These are phyloP conservation scores for Apostasia shenzhenica DNA, from an alignment of 106 monocot genomes.

Conservation along the genomic window DNA sequence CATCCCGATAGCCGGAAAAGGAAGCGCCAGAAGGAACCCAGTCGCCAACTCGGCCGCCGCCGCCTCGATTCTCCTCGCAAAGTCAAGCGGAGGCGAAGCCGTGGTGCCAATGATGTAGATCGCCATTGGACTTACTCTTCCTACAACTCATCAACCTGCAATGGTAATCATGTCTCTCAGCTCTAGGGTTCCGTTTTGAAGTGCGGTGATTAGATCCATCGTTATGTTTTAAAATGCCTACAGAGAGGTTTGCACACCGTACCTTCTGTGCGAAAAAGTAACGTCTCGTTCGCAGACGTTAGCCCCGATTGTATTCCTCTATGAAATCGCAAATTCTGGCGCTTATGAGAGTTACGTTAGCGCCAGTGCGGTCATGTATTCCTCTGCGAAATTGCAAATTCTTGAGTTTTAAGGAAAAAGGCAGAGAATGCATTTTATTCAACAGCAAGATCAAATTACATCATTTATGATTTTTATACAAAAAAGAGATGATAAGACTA, in stretches of 20 bases:
- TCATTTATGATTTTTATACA: not conserved
- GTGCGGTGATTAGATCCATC: not conserved
- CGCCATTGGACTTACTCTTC: constrained; percentile 28
- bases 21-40: not conserved
- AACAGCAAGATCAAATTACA: too few species aligned
- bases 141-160: constrained; percentile 21
- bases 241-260: too few species aligned
- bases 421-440: not conserved
- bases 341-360: too few species aligned
- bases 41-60: too few species aligned
- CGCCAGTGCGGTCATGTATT: too few species aligned
- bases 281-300: too few species aligned
- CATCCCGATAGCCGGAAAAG: constrained; percentile 1
- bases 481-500: not conserved
- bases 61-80: not conserved
- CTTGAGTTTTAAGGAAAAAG: too few species aligned
- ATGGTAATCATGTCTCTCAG: constrained; percentile 11
- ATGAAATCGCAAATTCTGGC: too few species aligned
- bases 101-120: not conserved
- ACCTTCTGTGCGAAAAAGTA: too few species aligned
- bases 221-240: too few species aligned
- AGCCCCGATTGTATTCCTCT: too few species aligned
- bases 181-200: not conserved
- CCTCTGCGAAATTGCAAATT: too few species aligned
- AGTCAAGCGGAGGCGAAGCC: constrained; percentile 9